These are phyloP conservation scores for Decorospora gaudefroyi DNA, from an alignment of 2,329 filamentous ascomycete species.

Conservation along the genomic window DNA sequence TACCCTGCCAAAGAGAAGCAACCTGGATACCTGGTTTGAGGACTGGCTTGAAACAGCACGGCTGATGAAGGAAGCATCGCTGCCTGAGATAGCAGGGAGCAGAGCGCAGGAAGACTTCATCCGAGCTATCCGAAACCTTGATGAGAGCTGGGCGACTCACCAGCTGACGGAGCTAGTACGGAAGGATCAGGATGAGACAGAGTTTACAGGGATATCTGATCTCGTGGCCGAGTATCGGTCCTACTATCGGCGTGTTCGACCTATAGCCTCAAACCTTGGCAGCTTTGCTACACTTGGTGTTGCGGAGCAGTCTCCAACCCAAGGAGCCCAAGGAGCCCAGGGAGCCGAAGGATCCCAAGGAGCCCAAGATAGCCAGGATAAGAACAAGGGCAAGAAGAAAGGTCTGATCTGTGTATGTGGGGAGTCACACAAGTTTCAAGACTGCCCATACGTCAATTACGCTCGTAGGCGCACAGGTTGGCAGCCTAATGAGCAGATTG, in stretches of 20 bases:
- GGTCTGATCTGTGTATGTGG: background rate
- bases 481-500: background rate
- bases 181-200: background rate
- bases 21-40: constrained; percentile 2
- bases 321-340: background rate
- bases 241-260: background rate
- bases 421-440: background rate
- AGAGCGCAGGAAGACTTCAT: constrained; percentile 7
- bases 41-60: constrained; percentile 1
- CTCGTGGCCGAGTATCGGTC: background rate
- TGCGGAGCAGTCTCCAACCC: background rate
- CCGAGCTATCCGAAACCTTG: background rate
- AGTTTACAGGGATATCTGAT: background rate
- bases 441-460: background rate
- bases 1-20: background rate
- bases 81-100: background rate
- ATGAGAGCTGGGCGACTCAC: constrained; percentile 3
- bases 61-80: constrained; percentile 1
- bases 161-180: background rate
- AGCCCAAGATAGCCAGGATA: too few relatives aligned
- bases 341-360: background rate
- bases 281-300: background rate
- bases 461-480: background rate
- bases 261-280: background rate
- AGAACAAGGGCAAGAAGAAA: background rate